Base-by-base conservation (phyloP, 176 grass and related monocot species). In the Phoenix dactylifera region DNA sequence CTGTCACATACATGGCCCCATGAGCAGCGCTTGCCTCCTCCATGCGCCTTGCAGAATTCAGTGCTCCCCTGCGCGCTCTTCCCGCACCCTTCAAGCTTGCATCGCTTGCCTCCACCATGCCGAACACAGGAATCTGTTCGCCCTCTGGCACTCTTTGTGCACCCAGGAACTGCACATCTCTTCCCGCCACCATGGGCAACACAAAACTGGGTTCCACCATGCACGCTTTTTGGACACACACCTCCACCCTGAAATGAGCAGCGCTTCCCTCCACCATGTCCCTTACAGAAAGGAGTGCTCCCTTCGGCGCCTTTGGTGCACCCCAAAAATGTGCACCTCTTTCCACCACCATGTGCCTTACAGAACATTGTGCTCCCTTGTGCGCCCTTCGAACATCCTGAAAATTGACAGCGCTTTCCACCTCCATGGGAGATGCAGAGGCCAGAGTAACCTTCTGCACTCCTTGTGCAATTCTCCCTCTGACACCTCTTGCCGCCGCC, bases 381-480 rank as follows among this genome's bases (percentile, higher is more conserved):
- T 50, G 94, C 94, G 44, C 88, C 94, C 55, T 93, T 93, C 16
- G 74, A 66, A 70, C 94, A 98, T 23, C 72, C 81, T 3, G 73
- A 70, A 67, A 89, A 98, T 22, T 89, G 84, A 61, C 94, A 98
- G 4, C 94, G 78, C 24, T 70, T 79, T 22, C 94, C 94, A 18
- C 94, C 94, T 25, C 94, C 94, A 62, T 98, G 94, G 50, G 94
- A 85, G 39, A 98, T 93, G 64, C 94, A 98, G 26, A 98, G 74
- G 17, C 94, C 88, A 68, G 94, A 89, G 66, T 86, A 77, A 58
- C 94, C 88, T 80, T 98, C 94, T 52, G 94, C 94, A 26, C 84
- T 92, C 52, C 75, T 88, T 74, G 82, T 88, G 59, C 94, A 93
- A 29, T 88, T 82, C 55, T 98, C 94, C 24, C 18, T 70, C 58